Evolutionary conservation across 1,284 basidiomycete species (phyloP), one percentile per base, ranked within the genome.

Genomic region (Mrakiaceae sp.): DNA sequence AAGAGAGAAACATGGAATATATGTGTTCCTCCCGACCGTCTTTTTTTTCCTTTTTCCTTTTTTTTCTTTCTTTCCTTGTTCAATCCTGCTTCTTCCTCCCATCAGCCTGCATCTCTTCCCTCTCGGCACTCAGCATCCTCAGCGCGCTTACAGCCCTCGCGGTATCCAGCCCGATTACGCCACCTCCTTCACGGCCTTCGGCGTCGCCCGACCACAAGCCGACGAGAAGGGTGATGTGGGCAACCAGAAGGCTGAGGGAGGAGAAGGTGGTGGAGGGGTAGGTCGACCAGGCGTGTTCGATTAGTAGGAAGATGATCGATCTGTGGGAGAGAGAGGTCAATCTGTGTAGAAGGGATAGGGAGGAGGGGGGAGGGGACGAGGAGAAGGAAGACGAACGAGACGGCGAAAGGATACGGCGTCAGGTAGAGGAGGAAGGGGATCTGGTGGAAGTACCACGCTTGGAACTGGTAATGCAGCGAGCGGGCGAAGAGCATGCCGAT

Each of bases 391-490:
- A 16, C 59, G 47, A 50, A 27, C 42, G 42, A 53, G 43, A 48
- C 47, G 40, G 47, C 49, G 53, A 27, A 39, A 43, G 6, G 40
- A n/a, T 52, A 88, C 63, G 76, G 79, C 4, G 88, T 87, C 70
- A 83, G 82, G 83, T 85, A 93, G 5, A 84, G 78, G 42, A 98
- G 77, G 71, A 95, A 85, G 0, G 93, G 91, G n/a, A 96, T 75
- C 70, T 95, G 90, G 68, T 92, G 87, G 10, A 88, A 91, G 75
- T 98, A 98, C 96, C 95, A 98, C 4, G 88, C 87, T 75, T 97
- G 97, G 77, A 99, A 99, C 71, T 99, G 95, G 75, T 98, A 98
- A 75, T 99, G 95, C 63, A 99, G 78, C 12, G 93, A 96, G n/a
- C 96, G 84, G 12, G 96, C 90, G 74, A 89, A 97, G 4, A 89